Conservation (phyloP, 768 basidiomycete species). For the Pleurotus tuoliensis region DNA sequence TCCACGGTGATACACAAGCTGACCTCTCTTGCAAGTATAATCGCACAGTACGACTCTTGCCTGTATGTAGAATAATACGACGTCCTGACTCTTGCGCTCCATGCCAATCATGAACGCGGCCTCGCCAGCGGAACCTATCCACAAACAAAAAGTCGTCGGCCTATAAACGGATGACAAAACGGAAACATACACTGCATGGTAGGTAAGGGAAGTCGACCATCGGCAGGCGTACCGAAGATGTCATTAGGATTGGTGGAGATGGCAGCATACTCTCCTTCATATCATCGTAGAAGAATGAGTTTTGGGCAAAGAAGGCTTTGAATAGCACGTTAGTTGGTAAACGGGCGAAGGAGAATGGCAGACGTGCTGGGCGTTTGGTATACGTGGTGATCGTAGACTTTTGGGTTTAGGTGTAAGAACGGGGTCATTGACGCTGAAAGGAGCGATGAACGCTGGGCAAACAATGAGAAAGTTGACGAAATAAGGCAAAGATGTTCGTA, state of each 20-base stretch:
- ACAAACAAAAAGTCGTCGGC: no score
- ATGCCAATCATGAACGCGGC: constrained; percentile 69
- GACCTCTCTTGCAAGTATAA: no score
- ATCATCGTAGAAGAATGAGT: constrained; percentile 36
- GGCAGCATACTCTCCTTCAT: constrained; percentile 61
- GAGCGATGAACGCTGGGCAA: constrained; percentile 51
- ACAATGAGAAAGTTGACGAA: background rate
- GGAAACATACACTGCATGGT: constrained; percentile 44
- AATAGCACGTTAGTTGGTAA: background rate
- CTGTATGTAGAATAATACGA: no score
- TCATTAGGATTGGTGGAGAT: constrained; percentile 51
- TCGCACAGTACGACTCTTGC: no score
- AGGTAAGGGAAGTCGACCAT: constrained; percentile 50
- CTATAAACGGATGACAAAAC: background rate
- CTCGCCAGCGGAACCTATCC: constrained; percentile 47
- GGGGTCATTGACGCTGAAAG: constrained; percentile 39
- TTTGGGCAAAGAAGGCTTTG: constrained; percentile 37
- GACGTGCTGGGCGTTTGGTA: constrained; percentile 50
- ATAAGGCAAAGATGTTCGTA: constrained; percentile 14
- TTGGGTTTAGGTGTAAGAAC: constrained; percentile 44
- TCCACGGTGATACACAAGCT: no score
- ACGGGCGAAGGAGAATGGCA: background rate
- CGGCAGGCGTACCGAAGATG: constrained; percentile 37
- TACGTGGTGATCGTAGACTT: constrained; percentile 55
- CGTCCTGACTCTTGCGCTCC: constrained; percentile 35